These are phyloP conservation scores for Sergeia podlipaevii DNA, from an alignment of 208 protist genomes.

Conservation along the genomic window DNA sequence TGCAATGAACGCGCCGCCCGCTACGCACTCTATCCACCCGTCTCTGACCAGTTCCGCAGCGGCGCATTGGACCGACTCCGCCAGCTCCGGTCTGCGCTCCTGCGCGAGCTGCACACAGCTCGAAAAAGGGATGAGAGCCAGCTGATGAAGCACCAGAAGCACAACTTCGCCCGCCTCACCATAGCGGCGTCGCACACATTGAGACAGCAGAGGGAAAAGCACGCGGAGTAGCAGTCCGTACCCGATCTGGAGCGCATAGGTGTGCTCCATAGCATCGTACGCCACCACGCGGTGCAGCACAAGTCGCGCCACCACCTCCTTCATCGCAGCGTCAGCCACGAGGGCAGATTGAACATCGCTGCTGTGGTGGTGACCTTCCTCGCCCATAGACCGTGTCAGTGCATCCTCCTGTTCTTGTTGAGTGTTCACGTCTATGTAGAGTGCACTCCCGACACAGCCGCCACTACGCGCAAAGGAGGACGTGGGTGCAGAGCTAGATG, in stretches of 20 bases:
- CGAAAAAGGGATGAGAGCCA: slow-evolving; percentile 37
- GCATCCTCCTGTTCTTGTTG: no score
- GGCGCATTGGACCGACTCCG: slow-evolving; percentile 32
- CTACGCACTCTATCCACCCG: slow-evolving; percentile 44
- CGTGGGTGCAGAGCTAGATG: not conserved
- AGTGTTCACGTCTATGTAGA: no score
- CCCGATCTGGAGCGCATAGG: slow-evolving; percentile 49
- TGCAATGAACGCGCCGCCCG: no score
- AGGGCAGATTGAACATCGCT: no score
- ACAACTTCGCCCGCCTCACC: slow-evolving; percentile 54
- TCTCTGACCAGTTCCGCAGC: slow-evolving; percentile 39
- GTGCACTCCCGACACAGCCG: no score
- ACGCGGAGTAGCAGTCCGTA: slow-evolving; percentile 59
- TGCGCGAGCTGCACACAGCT: slow-evolving; percentile 40
- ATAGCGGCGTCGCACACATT: slow-evolving; percentile 42
- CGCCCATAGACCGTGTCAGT: no score
- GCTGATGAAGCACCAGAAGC: slow-evolving; percentile 46
- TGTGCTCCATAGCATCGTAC: slow-evolving; percentile 17
- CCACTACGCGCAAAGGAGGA: no score
- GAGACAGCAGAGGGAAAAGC: slow-evolving; percentile 48
- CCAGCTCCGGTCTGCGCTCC: slow-evolving; percentile 24
- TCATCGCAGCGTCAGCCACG: slow-evolving; percentile 59
- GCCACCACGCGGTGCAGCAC: slow-evolving; percentile 66
- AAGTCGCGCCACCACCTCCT: slow-evolving; percentile 66
- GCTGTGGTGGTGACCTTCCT: no score